A percentile compares a stretch with the other conserved stretches of the same genome.
These are phyloP conservation scores for Fusarium sp. DNA, from an alignment of 2,329 filamentous ascomycete genomes.

Conservation along the genomic window DNA sequence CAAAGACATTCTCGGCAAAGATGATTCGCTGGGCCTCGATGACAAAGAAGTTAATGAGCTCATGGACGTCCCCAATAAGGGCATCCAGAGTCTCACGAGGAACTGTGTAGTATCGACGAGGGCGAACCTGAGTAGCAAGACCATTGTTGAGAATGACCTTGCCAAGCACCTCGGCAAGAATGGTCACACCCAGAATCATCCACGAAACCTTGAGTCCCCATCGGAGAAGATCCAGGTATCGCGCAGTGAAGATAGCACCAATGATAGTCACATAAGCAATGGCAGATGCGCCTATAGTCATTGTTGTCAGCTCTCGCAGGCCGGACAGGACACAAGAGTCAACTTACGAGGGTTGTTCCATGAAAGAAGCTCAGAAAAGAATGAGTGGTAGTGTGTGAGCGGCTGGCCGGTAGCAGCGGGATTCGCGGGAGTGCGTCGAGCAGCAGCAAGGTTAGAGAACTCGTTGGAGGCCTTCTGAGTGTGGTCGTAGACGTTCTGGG, in stretches of 20 bases:
- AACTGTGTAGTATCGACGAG: conserved; percentile 73
- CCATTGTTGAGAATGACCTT: conserved; percentile 70
- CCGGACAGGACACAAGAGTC: neutral
- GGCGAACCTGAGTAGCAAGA: conserved; percentile 71
- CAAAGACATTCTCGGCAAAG: conserved; percentile 72
- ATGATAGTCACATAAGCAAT: conserved; percentile 70
- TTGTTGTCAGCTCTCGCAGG: conserved; percentile 24
- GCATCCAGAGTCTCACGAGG: conserved; percentile 69
- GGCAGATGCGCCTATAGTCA: conserved; percentile 64
- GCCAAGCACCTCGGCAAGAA: conserved; percentile 68
- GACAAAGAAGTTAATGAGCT: conserved; percentile 76
- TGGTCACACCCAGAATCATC: conserved; percentile 67
- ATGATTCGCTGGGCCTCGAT: conserved; percentile 75
- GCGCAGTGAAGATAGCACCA: conserved; percentile 67
- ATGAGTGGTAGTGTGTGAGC: conserved; percentile 75
- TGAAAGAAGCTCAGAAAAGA: conserved; percentile 74
- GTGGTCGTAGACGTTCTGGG: conserved; percentile 67
- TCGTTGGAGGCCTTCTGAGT: conserved; percentile 63
- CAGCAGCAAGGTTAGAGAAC: conserved; percentile 65
- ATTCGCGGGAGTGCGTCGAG: conserved; percentile 63
- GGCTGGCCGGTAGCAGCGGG: conserved; percentile 69
- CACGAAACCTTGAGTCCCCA: conserved; percentile 73
- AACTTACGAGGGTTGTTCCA: conserved; percentile 74
- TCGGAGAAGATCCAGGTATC: conserved; percentile 73
- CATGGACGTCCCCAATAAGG: conserved; percentile 70